Evolutionary conservation across 768 basidiomycete genomes (phyloP).

Genomic region (Gymnopilus dilepis): DNA sequence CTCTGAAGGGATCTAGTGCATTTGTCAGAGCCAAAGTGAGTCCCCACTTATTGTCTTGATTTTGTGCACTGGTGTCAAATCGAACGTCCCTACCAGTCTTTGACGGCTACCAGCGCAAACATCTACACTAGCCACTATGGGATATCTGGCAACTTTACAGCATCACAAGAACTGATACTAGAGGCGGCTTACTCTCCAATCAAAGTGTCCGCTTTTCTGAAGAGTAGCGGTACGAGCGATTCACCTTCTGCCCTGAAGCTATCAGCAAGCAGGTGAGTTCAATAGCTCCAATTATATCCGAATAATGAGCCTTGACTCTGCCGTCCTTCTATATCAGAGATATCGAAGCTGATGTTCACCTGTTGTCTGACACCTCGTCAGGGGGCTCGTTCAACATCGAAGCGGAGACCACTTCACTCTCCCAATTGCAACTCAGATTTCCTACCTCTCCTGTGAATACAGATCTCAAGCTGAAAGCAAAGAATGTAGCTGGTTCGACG

Average conservation of each 20-base stretch:
- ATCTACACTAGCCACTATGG: constrained; percentile 1
- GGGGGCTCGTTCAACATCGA: constrained; percentile 6
- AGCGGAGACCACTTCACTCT: constrained; percentile 2
- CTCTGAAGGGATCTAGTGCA: constrained; percentile 12
- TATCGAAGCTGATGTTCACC: neutral
- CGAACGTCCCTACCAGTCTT: constrained; percentile 4
- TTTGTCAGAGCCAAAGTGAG: constrained; percentile 8
- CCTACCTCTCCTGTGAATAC: constrained; percentile 5
- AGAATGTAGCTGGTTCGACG: neutral
- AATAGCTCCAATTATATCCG: neutral
- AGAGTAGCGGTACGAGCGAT: neutral
- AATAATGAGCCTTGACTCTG: no score
- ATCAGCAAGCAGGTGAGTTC: constrained; percentile 10
- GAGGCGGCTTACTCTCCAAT: constrained; percentile 6
- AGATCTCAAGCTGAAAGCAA: constrained; percentile 3
- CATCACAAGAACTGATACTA: neutral
- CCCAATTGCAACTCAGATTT: constrained; percentile 7
- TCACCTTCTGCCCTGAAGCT: neutral
- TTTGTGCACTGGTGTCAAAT: neutral
- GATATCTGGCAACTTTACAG: constrained; percentile 12
- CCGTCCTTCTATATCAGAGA: neutral
- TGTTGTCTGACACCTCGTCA: neutral
- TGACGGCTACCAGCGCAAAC: neutral
- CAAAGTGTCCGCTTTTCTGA: constrained; percentile 7
- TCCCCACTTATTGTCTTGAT: neutral